These are phyloP conservation scores for Colletotrichum phormii DNA, from an alignment of 2,329 filamentous ascomycete genomes.

Conservation along the genomic window DNA sequence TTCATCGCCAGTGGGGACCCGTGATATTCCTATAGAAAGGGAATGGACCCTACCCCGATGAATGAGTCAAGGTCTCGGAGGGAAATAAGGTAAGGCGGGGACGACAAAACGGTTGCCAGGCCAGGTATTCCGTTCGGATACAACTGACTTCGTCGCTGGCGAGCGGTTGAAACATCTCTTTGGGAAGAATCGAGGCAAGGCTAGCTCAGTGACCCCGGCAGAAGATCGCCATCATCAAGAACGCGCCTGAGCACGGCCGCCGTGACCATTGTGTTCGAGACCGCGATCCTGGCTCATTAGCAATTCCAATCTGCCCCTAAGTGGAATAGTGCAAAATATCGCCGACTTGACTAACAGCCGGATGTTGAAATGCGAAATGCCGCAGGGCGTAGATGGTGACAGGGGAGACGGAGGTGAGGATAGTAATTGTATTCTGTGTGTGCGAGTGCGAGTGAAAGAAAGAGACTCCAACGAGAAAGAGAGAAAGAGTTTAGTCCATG, in stretches of 20 bases:
- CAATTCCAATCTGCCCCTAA: background rate
- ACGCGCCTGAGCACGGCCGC: conserved; percentile 12
- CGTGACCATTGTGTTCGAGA: conserved; percentile 16
- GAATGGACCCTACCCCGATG: background rate
- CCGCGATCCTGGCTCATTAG: background rate
- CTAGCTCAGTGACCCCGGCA: background rate
- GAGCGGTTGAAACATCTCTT: background rate
- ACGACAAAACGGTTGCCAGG: conserved; percentile 17
- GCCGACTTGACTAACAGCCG: background rate
- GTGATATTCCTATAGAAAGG: background rate
- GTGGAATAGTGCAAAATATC: background rate
- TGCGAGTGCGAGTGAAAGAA: background rate
- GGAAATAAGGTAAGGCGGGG: conserved; percentile 6
- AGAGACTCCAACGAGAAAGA: conserved; percentile 3
- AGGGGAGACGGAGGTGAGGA: background rate
- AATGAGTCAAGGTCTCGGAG: conserved; percentile 3
- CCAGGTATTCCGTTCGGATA: background rate
- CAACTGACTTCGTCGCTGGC: conserved; percentile 13
- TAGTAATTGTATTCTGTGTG: background rate
- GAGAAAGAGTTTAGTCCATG: background rate
- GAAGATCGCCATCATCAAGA: conserved; percentile 1
- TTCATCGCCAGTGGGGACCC: background rate
- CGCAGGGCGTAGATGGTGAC: background rate
- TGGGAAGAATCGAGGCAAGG: background rate
- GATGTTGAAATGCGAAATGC: background rate